Base-by-base conservation (phyloP, 2,329 filamentous ascomycete species). In the Colletotrichum sp. region DNA sequence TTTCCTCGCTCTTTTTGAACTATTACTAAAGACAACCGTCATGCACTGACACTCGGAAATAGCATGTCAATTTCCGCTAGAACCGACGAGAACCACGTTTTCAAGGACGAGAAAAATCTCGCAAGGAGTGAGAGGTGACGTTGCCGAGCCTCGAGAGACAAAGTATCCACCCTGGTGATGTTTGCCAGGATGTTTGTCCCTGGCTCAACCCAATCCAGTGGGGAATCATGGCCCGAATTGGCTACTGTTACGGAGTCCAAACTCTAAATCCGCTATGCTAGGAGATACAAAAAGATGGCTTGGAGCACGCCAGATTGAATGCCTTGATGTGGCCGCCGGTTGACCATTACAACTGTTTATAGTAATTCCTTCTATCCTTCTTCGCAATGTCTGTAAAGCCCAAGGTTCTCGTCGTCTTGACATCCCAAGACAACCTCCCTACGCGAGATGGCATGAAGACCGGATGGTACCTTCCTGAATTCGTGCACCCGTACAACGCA, bases 21-120 rank as follows among this genome's bases (percentile, higher is more conserved):
- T 6, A 0, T 21, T 2, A 12, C 18, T 6, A n/a, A 12, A 3
- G 15, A 1, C 9, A 6, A 6, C 13, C 43, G 11, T 21, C 43
- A 1, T 47, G 0, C n/a, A 21, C 0, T 21, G 6, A 51, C 43
- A 13, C 11, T 13, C 43, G 43, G 43, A 51, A n/a, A 51, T 51
- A 21, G n/a, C 21, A 0, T 21, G n/a, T 1, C 1, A 21, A 51
- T 51, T 8, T 51, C 43, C 43, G 43, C 43, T 51, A 51, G n/a
- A 21, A 8, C 43, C 43, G 43, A 51, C 43, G 11, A 51, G 1
- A 3, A 24, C 3, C 43, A 24, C 43, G 0, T 51, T 3, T 51
- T 24, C 1, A 21, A 13, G n/a, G 12, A 51, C 2, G 0, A 51
- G 1, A 21, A 4, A 6, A 51, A 51, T n/a, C n/a, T 51, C 2